These are phyloP conservation scores for Hyaloscypha bicolor DNA, from an alignment of 495 filamentous ascomycete genomes.

Conservation along the genomic window DNA sequence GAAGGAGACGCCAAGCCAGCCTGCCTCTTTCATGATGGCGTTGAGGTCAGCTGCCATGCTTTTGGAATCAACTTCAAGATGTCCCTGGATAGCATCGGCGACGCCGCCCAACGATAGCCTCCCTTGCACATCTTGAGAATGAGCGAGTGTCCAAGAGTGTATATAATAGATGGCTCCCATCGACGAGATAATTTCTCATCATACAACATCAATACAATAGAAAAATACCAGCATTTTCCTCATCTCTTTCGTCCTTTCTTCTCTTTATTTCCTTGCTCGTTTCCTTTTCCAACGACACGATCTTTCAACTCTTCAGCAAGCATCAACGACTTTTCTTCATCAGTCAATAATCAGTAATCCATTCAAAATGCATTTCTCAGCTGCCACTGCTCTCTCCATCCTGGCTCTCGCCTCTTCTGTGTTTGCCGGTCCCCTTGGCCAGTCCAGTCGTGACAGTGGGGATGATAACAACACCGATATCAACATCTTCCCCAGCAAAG, in stretches of 20 bases:
- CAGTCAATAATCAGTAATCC: slow-evolving; percentile 6
- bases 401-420: slow-evolving; percentile 5
- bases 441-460: background rate
- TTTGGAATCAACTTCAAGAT: slow-evolving; percentile 1
- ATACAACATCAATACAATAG: slow-evolving; percentile 2
- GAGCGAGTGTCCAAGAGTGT: background rate
- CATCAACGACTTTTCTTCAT: slow-evolving; percentile 6
- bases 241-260: slow-evolving; percentile 7
- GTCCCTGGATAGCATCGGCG: slow-evolving; percentile 6
- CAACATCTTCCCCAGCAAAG: slow-evolving; percentile 17
- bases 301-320: slow-evolving; percentile 12
- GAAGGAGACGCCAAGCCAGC: background rate
- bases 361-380: slow-evolving; percentile 24
- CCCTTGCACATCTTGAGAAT: background rate
- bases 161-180: slow-evolving; percentile 8
- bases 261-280: slow-evolving; percentile 4
- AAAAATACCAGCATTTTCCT: slow-evolving; percentile 8
- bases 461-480: slow-evolving; percentile 13
- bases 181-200: slow-evolving; percentile 2
- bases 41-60: slow-evolving; percentile 8
- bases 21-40: background rate
- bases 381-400: slow-evolving; percentile 9
- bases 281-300: slow-evolving; percentile 13
- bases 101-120: background rate
- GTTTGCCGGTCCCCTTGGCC: background rate